phyloP scores from a whole-genome alignment of 2,329 filamentous ascomycete genomes.

The Domatiomyces catenatus region DNA sequence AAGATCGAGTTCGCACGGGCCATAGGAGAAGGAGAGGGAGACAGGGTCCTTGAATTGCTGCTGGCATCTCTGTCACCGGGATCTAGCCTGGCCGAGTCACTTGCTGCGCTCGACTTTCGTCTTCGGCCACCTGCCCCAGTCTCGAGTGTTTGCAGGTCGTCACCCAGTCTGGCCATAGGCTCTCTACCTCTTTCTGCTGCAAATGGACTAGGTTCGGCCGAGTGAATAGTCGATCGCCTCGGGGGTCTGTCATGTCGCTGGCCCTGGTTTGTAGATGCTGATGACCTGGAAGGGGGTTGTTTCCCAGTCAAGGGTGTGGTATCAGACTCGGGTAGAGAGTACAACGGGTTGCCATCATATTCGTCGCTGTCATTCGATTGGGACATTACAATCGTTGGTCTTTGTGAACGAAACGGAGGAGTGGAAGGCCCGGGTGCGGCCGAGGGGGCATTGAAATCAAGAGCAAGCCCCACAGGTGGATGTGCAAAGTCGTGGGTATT shows the following conservation, averaged over 20 bases:
- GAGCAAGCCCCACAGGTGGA: conserved; percentile 29
- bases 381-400: conserved; percentile 17
- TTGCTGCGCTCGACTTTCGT: conserved; percentile 42
- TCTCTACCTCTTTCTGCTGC: conserved; percentile 18
- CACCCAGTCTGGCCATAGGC: conserved; percentile 37
- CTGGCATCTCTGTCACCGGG: conserved; percentile 31
- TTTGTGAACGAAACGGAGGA: conserved; percentile 13
- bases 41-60: conserved; percentile 38
- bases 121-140: conserved; percentile 34
- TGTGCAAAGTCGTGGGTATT: conserved; percentile 27
- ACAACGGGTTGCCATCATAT: conserved; percentile 16
- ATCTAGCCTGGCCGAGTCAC: conserved; percentile 31
- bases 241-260: conserved; percentile 33
- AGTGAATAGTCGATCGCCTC: conserved; percentile 40
- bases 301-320: conserved; percentile 42
- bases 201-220: conserved; percentile 25
- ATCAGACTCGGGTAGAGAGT: conserved; percentile 37
- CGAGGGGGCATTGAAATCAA: conserved; percentile 24
- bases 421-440: conserved; percentile 8
- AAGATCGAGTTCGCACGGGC: conserved; percentile 60
- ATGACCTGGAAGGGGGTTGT: conserved; percentile 35
- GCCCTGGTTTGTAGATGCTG: conserved; percentile 28
- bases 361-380: conserved; percentile 18
- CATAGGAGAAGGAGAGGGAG: conserved; percentile 49
- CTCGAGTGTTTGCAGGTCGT: conserved; percentile 47